Evolutionary conservation across 1,284 basidiomycete genomes (phyloP).

Genomic region (Ustilago vetiveriae): DNA sequence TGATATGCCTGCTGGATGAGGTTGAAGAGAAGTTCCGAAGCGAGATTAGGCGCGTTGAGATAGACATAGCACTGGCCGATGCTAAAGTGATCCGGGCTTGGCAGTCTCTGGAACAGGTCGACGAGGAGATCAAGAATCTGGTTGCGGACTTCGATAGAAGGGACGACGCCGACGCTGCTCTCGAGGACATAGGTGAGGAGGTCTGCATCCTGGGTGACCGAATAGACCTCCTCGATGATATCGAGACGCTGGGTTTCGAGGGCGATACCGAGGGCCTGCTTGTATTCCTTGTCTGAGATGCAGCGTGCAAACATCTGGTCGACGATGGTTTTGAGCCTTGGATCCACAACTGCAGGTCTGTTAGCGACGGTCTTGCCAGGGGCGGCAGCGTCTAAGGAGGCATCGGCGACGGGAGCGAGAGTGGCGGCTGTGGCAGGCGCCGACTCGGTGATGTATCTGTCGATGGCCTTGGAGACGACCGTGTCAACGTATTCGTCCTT

Average conservation of each 20-base stretch:
- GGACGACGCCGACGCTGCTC: slow-evolving; percentile 61
- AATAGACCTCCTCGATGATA: slow-evolving; percentile 63
- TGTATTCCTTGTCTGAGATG: slow-evolving; percentile 60
- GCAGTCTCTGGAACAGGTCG: slow-evolving; percentile 63
- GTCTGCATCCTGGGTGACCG: slow-evolving; percentile 54
- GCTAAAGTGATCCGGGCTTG: slow-evolving; percentile 64
- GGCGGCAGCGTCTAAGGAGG: slow-evolving; percentile 11
- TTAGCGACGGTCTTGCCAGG: slow-evolving; percentile 11
- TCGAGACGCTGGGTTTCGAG: slow-evolving; percentile 64
- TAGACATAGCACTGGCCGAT: slow-evolving; percentile 67
- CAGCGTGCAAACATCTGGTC: slow-evolving; percentile 66
- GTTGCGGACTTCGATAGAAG: slow-evolving; percentile 54
- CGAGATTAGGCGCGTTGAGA: slow-evolving; percentile 60
- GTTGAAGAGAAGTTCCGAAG: slow-evolving; percentile 57
- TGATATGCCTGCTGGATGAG: slow-evolving; percentile 59
- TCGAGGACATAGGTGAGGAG: slow-evolving; percentile 65
- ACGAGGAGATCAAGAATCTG: slow-evolving; percentile 65
- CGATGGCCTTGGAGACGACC: slow-evolving; percentile 67
- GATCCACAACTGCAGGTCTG: slow-evolving; percentile 30
- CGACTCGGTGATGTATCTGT: slow-evolving; percentile 59
- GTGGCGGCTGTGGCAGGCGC: slow-evolving; percentile 14
- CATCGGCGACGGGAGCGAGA: slow-evolving; percentile 3
- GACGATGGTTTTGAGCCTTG: slow-evolving; percentile 60
- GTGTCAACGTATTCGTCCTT: slow-evolving; percentile 66
- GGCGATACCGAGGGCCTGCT: slow-evolving; percentile 65